These are phyloP conservation scores for Linnemannia schmuckeri DNA, from an alignment of 192 early-diverging fungal species.

Conservation along the genomic window DNA sequence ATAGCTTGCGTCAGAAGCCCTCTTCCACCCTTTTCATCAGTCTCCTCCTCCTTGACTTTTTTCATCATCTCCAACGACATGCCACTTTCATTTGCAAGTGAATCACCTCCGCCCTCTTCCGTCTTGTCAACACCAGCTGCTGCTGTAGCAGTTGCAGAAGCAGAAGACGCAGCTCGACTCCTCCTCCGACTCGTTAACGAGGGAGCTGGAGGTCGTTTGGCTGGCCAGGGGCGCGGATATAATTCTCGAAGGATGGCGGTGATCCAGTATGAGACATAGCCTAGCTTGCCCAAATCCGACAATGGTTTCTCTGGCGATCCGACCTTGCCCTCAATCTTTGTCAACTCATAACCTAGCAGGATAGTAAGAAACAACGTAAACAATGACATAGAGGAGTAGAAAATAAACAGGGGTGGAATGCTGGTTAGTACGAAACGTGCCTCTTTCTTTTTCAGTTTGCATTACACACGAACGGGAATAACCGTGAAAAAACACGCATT, in stretches of 20 bases:
- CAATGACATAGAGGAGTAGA: neutral
- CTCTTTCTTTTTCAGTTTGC: neutral
- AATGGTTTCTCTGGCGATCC: constrained; percentile 93
- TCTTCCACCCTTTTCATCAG: neutral
- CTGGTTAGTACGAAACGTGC: neutral
- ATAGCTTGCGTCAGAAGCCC: neutral
- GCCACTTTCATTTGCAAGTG: too few species aligned
- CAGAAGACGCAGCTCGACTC: neutral
- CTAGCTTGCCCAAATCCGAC: constrained; percentile 84
- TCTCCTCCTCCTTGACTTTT: neutral
- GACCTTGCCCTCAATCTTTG: constrained; percentile 74
- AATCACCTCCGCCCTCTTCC: neutral
- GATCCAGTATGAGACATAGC: constrained; percentile 89
- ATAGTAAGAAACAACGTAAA: neutral
- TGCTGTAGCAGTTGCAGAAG: neutral
- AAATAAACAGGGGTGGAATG: neutral
- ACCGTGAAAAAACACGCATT: neutral
- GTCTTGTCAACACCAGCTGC: neutral
- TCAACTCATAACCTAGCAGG: constrained; percentile 82
- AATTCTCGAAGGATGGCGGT: constrained; percentile 72
- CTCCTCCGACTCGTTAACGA: constrained; percentile 12
- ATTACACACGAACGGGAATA: neutral
- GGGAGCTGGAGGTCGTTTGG: neutral
- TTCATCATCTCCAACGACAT: neutral
- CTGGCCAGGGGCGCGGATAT: constrained; percentile 51